Base-by-base conservation (phyloP, 2,329 filamentous ascomycete genomes). In the Aspergillus sp. region DNA sequence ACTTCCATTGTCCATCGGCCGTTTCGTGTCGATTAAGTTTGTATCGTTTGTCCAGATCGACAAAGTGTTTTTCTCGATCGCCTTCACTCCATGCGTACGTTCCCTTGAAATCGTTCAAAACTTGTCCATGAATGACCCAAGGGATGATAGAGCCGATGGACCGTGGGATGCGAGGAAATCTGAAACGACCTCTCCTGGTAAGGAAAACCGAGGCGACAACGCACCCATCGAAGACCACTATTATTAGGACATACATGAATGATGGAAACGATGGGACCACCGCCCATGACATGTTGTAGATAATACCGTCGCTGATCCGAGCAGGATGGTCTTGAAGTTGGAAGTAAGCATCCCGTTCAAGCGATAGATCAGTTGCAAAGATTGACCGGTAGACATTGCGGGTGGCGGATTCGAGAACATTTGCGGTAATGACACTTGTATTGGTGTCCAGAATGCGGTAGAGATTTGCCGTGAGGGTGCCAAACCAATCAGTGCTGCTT, bases 81-180 rank as follows among this genome's bases (percentile, higher is more conserved):
- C 49, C 21, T 21, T 52, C 55, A 19, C 32, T 61, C 64, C 61
- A 63, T 1, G 50, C 42, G 19, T 47, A 58, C 3, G 59, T 66
- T 1, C 42, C 62, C 10, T 61, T 51, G 6, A 64, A 56, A 36
- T 67, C 65, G 13, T 53, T 36, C 7, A 68, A 44, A 50, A 68
- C 62, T 3, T 59, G 59, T 44, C 63, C 66, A 2, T 62, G 52
- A 1, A 53, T 47, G 11, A 68, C 50, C 61, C 62, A 66, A 0
- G 66, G 66, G 0, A 68, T 57, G 5, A 68, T 51, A 21, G 65
- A 63, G 2, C 66, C 66, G 17, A 67, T 62, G 0, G 65, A 64
- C 15, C 62, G 65, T 1, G 66, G 66, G n/a, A 62, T 60, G 5
- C 59, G 65, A 3, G 60, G 58, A 3, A 66, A 66, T 7, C 41